Percentiles rank a stretch among this genome's conserved stretches.
Evolutionary conservation across 495 filamentous ascomycete species (phyloP).

Genomic region (Penicillium egyptiacum): DNA sequence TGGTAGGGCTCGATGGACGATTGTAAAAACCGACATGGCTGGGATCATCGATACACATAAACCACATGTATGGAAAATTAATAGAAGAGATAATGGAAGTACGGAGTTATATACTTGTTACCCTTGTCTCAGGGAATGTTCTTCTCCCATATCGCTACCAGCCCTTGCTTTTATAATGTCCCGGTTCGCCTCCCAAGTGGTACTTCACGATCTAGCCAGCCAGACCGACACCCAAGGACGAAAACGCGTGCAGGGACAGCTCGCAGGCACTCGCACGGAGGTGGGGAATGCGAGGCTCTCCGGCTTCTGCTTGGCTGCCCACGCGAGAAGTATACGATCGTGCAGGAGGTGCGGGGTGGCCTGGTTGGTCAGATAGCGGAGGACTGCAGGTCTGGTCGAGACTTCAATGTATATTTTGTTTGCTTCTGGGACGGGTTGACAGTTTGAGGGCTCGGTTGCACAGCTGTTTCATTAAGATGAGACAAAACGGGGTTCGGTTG

Average conservation of each 20-base stretch:
- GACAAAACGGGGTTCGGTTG: background rate
- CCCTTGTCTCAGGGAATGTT: background rate
- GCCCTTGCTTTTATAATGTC: constrained; percentile 14
- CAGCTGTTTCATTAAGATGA: background rate
- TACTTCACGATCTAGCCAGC: constrained; percentile 7
- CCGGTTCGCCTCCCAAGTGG: constrained; percentile 5
- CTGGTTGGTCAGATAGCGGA: constrained; percentile 21
- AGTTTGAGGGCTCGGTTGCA: background rate
- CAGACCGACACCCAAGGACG: constrained; percentile 18
- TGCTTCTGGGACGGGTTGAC: constrained; percentile 7
- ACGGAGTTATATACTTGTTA: background rate
- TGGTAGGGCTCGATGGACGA: constrained; percentile 29
- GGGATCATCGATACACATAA: constrained; percentile 10
- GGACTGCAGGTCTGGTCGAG: constrained; percentile 27
- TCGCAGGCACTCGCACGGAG: constrained; percentile 22
- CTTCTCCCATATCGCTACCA: background rate
- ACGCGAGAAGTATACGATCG: constrained; percentile 25
- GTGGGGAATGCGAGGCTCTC: constrained; percentile 23
- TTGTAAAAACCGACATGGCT: constrained; percentile 28
- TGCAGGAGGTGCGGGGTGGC: constrained; percentile 6
- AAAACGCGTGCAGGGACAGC: constrained; percentile 25
- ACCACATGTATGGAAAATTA: background rate
- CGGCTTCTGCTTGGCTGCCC: constrained; percentile 27
- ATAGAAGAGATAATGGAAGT: background rate
- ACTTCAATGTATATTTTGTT: constrained; percentile 19